Base-by-base conservation (phyloP, 2,329 filamentous ascomycete genomes). In the Colletotrichum sp. region DNA sequence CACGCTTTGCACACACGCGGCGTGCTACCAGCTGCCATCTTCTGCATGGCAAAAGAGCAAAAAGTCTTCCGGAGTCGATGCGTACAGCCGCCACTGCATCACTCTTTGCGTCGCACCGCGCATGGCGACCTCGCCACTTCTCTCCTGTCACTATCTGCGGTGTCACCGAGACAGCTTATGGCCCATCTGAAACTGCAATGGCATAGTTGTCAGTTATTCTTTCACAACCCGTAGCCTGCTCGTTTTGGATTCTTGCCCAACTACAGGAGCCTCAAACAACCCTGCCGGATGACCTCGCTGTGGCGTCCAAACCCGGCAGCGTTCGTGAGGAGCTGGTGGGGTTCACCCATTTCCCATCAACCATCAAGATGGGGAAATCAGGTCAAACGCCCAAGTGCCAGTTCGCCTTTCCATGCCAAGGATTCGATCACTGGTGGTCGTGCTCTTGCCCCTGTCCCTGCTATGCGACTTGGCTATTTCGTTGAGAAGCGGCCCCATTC, bases 51-150 rank as follows among this genome's bases (percentile, higher is more conserved):
- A 80, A 78, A 80, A 80, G 79, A 81, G 79, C 80, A 68, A 77
- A 77, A 78, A 63, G 70, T 76, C 71, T 77, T 82, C 83, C 83
- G 82, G 82, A 82, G 81, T 83, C 82, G 79, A 81, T 82, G 84
- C 82, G 81, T 78, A 83, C 80, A 83, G 78, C 83, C 83, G 83
- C 68, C 76, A 64, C 73, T 52, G 68, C 70, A 69, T 79, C 78
- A 79, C 57, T 44, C 79, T 77, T 76, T 70, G 78, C 77, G 80
- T 80, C 76, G 71, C 78, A 80, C 81, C 71, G 28, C 66, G 70
- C 70, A 76, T 74, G 74, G 67, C 72, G 66, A 77, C 63, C 70
- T 76, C 68, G 72, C 77, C 75, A 68, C 76, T 71, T 76, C 60
- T 80, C 77, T 78, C 81, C 81, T 83, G 81, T 82, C 81, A 83